Evolutionary conservation across 2,329 filamentous ascomycete species (phyloP).

Genomic region (Calonectria pseudoturangicola): DNA sequence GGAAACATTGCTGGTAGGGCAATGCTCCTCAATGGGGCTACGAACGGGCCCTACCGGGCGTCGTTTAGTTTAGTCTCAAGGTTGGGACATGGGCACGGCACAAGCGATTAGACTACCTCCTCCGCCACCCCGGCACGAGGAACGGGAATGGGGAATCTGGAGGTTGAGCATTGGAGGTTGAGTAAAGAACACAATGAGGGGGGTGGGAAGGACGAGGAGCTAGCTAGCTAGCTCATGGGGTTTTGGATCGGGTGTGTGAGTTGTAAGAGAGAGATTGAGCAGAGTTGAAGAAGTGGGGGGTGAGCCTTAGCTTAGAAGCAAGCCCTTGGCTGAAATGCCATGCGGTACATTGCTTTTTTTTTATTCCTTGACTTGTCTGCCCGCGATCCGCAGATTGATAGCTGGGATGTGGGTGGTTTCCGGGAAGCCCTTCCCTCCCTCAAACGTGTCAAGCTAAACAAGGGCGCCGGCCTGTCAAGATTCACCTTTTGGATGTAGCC

Average conservation of each 20-base stretch:
- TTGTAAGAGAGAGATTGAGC: conserved; percentile 1
- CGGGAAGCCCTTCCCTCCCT: neutral
- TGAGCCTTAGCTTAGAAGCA: conserved; percentile 23
- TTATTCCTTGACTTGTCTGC: conserved; percentile 11
- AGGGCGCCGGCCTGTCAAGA: conserved; percentile 15
- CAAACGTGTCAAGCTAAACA: neutral
- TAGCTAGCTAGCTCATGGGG: conserved; percentile 11
- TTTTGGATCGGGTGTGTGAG: neutral
- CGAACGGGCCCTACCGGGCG: conserved; percentile 28
- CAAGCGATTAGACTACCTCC: conserved; percentile 8
- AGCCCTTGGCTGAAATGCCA: conserved; percentile 16
- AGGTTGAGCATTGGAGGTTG: conserved; percentile 12
- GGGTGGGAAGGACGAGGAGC: neutral
- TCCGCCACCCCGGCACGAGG: conserved; percentile 11
- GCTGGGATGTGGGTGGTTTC: conserved; percentile 27
- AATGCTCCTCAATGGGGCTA: conserved; percentile 23
- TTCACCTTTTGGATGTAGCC: neutral
- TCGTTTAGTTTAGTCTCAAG: conserved; percentile 28
- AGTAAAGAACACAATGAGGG: neutral
- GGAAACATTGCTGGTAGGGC: conserved; percentile 30
- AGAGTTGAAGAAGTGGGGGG: conserved; percentile 22
- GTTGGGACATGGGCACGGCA: conserved; percentile 2
- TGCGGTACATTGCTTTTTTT: conserved; percentile 9
- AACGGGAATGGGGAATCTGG: conserved; percentile 27
- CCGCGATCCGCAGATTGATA: conserved; percentile 3